phyloP scores from a whole-genome alignment of 2,329 filamentous ascomycete genomes.

The Xylariales sp. region DNA sequence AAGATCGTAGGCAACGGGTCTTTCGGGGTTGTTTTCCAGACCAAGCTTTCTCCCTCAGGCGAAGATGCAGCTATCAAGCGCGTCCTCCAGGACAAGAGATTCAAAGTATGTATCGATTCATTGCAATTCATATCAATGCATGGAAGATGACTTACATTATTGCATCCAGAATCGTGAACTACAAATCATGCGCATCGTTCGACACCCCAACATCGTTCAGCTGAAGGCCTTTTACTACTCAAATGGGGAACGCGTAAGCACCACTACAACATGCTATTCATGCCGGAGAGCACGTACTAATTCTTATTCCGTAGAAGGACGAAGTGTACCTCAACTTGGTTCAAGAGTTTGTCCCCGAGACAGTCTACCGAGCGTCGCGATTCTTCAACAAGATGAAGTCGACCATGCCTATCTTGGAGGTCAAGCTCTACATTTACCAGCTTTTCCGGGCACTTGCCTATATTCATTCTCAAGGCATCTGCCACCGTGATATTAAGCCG shows the following conservation, averaged over 20 bases:
- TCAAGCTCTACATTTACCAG: constrained; percentile 99
- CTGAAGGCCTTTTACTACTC: constrained; percentile 99
- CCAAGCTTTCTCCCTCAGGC: constrained; percentile 93
- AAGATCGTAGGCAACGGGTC: constrained; percentile 99
- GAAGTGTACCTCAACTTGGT: constrained; percentile 98
- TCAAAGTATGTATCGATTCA: constrained; percentile 76
- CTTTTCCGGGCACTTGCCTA: constrained; percentile 97
- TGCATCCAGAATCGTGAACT: constrained; percentile 83
- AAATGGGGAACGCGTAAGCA: constrained; percentile 87
- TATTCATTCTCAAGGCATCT: constrained; percentile 98
- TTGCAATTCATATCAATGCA: no score
- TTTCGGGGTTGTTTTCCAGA: constrained; percentile 98
- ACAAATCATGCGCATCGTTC: constrained; percentile 99
- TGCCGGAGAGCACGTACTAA: constrained; percentile 9
- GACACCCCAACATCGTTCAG: constrained; percentile 98
- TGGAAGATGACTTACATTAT: constrained; percentile 5
- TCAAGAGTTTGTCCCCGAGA: constrained; percentile 97
- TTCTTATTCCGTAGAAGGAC: constrained; percentile 70
- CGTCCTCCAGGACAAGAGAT: constrained; percentile 97
- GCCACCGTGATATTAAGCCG: constrained; percentile 98
- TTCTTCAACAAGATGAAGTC: constrained; percentile 99
- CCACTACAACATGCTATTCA: not conserved
- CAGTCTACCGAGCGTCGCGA: constrained; percentile 93
- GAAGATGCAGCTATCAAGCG: constrained; percentile 99
- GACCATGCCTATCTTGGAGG: constrained; percentile 97